Conservation (phyloP, 2,329 filamentous ascomycete species). For the Neonectria punicea region DNA sequence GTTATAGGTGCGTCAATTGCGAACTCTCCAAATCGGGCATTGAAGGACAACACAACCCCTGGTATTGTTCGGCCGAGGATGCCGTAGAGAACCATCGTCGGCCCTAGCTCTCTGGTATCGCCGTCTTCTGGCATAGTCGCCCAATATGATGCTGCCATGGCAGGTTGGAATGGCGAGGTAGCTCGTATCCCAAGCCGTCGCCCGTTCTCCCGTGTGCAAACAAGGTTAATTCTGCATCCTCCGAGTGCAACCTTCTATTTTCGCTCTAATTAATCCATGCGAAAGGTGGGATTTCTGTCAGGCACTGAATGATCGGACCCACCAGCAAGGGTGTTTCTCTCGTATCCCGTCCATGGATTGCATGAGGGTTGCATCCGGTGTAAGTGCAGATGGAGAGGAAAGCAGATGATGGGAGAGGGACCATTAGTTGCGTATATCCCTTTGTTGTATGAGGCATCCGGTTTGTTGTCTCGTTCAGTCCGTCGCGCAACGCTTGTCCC, state of each 20-base stretch:
- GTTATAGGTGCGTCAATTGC: not conserved
- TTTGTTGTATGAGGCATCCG: not conserved
- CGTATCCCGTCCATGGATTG: slow-evolving; percentile 2
- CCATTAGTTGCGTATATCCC: not conserved
- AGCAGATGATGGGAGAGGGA: not conserved
- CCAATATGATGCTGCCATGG: not conserved
- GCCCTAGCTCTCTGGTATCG: not conserved
- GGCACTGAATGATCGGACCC: not conserved
- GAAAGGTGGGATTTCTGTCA: not conserved
- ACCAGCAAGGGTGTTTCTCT: not conserved
- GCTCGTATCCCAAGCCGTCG: not conserved
- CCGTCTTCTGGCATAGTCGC: not conserved
- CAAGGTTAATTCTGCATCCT: not conserved
- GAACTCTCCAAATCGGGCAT: not conserved
- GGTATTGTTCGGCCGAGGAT: not conserved
- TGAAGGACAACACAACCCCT: not conserved
- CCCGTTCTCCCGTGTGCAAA: not conserved
- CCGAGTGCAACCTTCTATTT: slow-evolving; percentile 1
- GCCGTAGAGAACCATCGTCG: not conserved
- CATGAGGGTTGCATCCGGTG: slow-evolving; percentile 1
- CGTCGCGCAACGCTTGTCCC: not conserved
- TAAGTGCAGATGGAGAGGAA: not conserved
- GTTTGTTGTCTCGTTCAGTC: no score
- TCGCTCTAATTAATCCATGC: slow-evolving; percentile 5
- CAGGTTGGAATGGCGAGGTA: not conserved